Conservation (phyloP, 1,284 basidiomycete genomes). For the Trametes pubescens region DNA sequence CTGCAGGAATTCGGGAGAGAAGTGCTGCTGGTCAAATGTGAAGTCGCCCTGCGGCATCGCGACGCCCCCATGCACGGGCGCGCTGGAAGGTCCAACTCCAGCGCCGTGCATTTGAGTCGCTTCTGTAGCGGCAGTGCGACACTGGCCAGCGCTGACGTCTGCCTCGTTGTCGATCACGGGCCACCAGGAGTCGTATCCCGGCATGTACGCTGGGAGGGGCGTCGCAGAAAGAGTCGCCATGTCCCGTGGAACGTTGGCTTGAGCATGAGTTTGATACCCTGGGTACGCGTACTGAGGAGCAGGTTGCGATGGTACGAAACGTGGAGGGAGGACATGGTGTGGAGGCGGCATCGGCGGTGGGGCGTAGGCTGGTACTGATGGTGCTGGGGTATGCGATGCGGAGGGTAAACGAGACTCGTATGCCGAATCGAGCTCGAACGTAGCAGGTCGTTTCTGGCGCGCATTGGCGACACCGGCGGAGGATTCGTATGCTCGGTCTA, state of each 20-base stretch:
- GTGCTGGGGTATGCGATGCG: neutral
- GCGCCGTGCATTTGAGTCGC: neutral
- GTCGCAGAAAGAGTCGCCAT: neutral
- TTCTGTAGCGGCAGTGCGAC: neutral
- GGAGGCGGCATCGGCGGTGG: neutral
- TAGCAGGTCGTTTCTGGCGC: slow-evolving; percentile 23
- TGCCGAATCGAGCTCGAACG: slow-evolving; percentile 19
- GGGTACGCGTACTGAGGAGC: neutral
- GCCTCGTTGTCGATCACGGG: slow-evolving; percentile 16
- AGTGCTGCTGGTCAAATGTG: slow-evolving; percentile 33
- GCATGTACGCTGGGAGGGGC: slow-evolving; percentile 16
- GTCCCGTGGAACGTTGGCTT: neutral
- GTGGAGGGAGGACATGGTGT: neutral
- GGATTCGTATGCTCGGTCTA: slow-evolving; percentile 46
- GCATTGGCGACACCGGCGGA: neutral
- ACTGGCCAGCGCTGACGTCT: neutral
- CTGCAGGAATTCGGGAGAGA: slow-evolving; percentile 35
- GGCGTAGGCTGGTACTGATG: neutral
- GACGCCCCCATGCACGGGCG: neutral
- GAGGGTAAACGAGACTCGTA: neutral
- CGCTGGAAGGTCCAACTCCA: neutral
- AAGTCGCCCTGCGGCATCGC: slow-evolving; percentile 27
- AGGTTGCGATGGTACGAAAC: neutral
- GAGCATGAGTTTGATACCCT: neutral
- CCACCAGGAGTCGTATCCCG: slow-evolving; percentile 34